These are phyloP conservation scores for Galerina marginata DNA, from an alignment of 768 basidiomycete genomes.

Conservation along the genomic window DNA sequence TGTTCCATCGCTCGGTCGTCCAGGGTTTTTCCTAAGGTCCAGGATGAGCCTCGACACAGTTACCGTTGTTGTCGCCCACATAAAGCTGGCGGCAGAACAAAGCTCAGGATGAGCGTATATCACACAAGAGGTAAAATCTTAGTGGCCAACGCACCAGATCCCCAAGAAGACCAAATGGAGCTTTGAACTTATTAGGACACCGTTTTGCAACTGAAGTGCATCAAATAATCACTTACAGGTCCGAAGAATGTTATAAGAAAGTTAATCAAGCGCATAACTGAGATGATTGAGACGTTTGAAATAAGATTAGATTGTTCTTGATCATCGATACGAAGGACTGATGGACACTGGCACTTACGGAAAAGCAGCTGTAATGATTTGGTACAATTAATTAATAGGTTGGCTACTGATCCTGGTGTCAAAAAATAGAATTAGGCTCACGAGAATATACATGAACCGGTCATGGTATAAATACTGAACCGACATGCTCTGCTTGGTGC, in stretches of 20 bases:
- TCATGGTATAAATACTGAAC: constrained; percentile 6
- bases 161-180: constrained; percentile 14
- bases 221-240: constrained; percentile 14
- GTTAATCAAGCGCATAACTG: constrained; percentile 19
- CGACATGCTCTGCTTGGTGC: neutral
- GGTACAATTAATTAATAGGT: neutral
- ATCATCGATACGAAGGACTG: neutral
- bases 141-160: constrained; percentile 9
- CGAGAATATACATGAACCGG: constrained; percentile 14
- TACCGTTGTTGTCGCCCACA: constrained; percentile 40
- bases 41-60: constrained; percentile 38
- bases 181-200: neutral
- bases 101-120: neutral
- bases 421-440: neutral
- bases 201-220: neutral
- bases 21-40: constrained; percentile 29
- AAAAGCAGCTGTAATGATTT: constrained; percentile 3
- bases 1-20: neutral
- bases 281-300: constrained; percentile 8
- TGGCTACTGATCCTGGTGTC: neutral
- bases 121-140: neutral
- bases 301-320: neutral
- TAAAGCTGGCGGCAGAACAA: constrained; percentile 28
- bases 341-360: constrained; percentile 8
- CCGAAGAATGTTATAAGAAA: constrained; percentile 14